phyloP scores from a whole-genome alignment of 257 asterid genomes.

The Forsythia viridissima region DNA sequence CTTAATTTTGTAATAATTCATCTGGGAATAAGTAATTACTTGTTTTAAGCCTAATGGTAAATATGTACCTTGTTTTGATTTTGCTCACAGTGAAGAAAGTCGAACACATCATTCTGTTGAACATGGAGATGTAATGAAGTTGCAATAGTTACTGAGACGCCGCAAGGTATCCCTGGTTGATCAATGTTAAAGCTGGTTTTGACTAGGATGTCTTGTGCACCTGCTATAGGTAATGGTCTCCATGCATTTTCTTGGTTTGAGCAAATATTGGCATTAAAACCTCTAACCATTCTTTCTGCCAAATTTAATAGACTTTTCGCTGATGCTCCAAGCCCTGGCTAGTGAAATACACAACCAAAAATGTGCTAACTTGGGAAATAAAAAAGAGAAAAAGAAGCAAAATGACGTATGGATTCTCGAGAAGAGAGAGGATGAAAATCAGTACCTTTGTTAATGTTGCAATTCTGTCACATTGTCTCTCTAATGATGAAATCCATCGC shows the following conservation, averaged over 20 bases:
- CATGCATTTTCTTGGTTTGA: conserved; percentile 41
- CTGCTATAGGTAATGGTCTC: conserved; percentile 40
- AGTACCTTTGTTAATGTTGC: conserved; percentile 32
- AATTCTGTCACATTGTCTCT: conserved; percentile 38
- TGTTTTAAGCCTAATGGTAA: background rate
- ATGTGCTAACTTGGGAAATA: background rate
- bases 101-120: conserved; percentile 32
- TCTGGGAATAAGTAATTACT: background rate
- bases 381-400: background rate
- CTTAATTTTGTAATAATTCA: background rate
- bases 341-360: background rate
- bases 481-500: conserved; percentile 56
- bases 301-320: conserved; percentile 37
- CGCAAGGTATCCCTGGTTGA: conserved; percentile 35
- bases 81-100: conserved; percentile 35
- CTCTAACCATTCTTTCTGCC: conserved; percentile 43
- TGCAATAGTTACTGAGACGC: conserved; percentile 42
- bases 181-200: conserved; percentile 39
- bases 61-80: conserved; percentile 43
- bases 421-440: background rate
- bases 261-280: conserved; percentile 33
- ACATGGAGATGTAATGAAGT: conserved; percentile 50
- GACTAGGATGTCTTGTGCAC: conserved; percentile 41
- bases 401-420: background rate
- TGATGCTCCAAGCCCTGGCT: conserved; percentile 28